These are phyloP conservation scores for Neonectria faginata DNA, from an alignment of 2,329 filamentous ascomycete species.

Conservation along the genomic window DNA sequence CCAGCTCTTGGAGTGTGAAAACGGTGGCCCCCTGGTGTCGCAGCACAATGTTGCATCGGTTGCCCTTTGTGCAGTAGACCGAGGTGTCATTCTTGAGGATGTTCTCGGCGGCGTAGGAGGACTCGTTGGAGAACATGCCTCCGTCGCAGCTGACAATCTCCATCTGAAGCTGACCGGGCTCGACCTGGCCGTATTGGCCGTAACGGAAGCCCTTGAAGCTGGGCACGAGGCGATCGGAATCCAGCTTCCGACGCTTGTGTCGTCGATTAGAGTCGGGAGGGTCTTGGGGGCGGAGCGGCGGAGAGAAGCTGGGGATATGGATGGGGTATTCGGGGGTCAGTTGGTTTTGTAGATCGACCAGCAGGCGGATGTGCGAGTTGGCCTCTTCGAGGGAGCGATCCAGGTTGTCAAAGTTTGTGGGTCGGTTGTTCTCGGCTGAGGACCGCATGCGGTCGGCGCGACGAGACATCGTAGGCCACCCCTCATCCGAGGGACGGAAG, in stretches of 20 bases:
- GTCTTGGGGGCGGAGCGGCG: slow-evolving; percentile 53
- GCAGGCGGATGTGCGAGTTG: slow-evolving; percentile 57
- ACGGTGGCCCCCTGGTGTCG: slow-evolving; percentile 82
- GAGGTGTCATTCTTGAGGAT: slow-evolving; percentile 84
- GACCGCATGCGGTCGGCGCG: slow-evolving; percentile 43
- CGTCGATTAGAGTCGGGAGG: slow-evolving; percentile 63
- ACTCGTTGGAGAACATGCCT: slow-evolving; percentile 74
- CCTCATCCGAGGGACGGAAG: slow-evolving; percentile 45
- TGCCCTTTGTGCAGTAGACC: slow-evolving; percentile 92
- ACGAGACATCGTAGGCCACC: slow-evolving; percentile 43
- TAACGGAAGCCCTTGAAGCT: slow-evolving; percentile 76
- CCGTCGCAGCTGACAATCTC: slow-evolving; percentile 92
- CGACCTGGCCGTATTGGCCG: slow-evolving; percentile 87
- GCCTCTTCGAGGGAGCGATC: slow-evolving; percentile 56
- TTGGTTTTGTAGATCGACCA: slow-evolving; percentile 56
- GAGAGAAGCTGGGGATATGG: slow-evolving; percentile 50
- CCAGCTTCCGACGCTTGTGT: slow-evolving; percentile 77
- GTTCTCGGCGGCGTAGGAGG: slow-evolving; percentile 78
- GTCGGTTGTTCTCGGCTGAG: slow-evolving; percentile 38
- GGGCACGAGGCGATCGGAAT: slow-evolving; percentile 67
- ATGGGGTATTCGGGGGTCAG: slow-evolving; percentile 45
- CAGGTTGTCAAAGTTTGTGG: slow-evolving; percentile 52
- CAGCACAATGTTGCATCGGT: slow-evolving; percentile 87
- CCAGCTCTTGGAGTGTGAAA: slow-evolving; percentile 85
- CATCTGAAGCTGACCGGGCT: slow-evolving; percentile 84